phyloP scores from a whole-genome alignment of 208 protist genomes.

The Crithidia thermophila region DNA sequence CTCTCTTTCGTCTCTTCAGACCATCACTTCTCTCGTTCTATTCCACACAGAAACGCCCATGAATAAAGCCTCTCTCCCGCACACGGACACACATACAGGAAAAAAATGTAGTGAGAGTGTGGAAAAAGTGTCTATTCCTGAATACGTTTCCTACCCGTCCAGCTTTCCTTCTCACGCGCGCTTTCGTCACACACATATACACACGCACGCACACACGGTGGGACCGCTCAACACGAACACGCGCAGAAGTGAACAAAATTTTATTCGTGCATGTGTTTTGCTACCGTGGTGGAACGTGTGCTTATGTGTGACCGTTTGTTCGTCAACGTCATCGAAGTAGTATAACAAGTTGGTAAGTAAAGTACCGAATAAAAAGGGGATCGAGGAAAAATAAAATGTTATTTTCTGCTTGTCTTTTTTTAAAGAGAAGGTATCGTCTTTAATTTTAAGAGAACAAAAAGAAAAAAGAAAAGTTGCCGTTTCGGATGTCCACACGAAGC shows the following conservation, averaged over 20 bases:
- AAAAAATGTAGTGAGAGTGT: neutral
- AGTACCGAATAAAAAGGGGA: neutral
- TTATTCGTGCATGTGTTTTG: too few species aligned
- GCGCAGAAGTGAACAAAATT: too few species aligned
- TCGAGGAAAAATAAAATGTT: slow-evolving; percentile 13
- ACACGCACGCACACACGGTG: neutral
- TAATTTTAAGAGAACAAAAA: slow-evolving; percentile 30
- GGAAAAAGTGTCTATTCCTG: too few species aligned
- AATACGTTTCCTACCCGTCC: slow-evolving; percentile 17
- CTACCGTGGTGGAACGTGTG: too few species aligned
- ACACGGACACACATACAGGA: too few species aligned
- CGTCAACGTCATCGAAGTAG: slow-evolving; percentile 12
- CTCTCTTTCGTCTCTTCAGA: slow-evolving; percentile 16
- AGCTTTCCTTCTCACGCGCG: slow-evolving; percentile 14
- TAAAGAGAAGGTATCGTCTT: slow-evolving; percentile 19
- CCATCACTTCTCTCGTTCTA: neutral
- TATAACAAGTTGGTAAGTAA: slow-evolving; percentile 5
- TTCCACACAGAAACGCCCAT: too few species aligned
- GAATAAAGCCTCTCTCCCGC: too few species aligned
- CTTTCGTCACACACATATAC: slow-evolving; percentile 7
- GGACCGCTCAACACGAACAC: too few species aligned
- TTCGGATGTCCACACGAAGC: neutral
- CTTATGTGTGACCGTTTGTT: neutral
- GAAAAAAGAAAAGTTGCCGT: slow-evolving; percentile 18
- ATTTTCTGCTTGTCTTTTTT: slow-evolving; percentile 7